Base-by-base conservation (phyloP, 2,329 filamentous ascomycete genomes). In the Seiridium cupressi region DNA sequence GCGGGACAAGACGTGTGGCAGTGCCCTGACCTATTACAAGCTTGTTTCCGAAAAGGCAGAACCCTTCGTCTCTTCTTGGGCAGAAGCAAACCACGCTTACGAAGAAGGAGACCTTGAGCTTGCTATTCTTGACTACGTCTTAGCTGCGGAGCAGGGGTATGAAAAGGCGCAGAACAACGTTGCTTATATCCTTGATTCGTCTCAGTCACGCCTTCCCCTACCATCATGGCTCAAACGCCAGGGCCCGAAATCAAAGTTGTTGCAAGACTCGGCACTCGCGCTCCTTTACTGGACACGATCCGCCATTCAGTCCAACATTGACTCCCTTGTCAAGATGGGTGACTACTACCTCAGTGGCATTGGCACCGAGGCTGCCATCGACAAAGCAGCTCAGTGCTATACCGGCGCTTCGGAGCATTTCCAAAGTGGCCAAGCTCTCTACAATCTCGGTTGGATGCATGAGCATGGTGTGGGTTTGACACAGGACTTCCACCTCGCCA, bases 371-470 rank as follows among this genome's bases (percentile, higher is more conserved):
- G 69, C 79, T 0, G 90, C 96, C 65, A 79, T 90, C 18, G 89
- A 93, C 67, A 97, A 97, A 74, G 96, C 96, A 5, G 93, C 93
- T 0, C 88, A 90, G 49, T 99, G 95, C 78, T 99, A 99, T 69
- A 89, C 91, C 57, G 91, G 92, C 3, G 95, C 95, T 1, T 93
- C 93, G 0, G 95, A 99, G 71, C 93, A 91, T 61, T 88, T 94
- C 66, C 90, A 93, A 70, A 96, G 92, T 67, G 95, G 94, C 2
- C 96, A 99, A 76, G 95, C 96, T 11, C 86, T 97, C 60, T 99
- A 93, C 85, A 98, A 99, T 69, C 81, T 99, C 11, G 96, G 95
- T 4, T 99, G 95, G 95, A 98, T 99, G 94, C 93, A 99, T 70
- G 95, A 99, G 76, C 97, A 98, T 70, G 95, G 95, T 6, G 83